Evolutionary conservation across 148 eudicot genomes (phyloP).

Genomic region (Mesembryanthemum crystallinum): DNA sequence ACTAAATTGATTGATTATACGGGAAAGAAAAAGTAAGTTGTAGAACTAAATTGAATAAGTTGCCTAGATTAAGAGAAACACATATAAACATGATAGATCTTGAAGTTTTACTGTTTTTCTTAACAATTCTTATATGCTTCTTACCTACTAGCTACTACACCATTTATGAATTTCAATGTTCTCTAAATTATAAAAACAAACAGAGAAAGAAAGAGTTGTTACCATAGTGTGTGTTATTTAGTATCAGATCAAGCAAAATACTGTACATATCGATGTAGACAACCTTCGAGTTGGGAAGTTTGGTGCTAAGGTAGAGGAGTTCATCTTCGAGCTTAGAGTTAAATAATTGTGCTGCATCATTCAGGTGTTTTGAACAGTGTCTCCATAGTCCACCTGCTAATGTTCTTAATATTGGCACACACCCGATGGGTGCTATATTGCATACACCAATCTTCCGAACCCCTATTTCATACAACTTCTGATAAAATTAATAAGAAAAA

Average conservation of each 20-base stretch:
- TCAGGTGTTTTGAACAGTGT: conserved; percentile 32
- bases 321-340: conserved; percentile 44
- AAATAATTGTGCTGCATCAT: conserved; percentile 42
- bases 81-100: too few species aligned
- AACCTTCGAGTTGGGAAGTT: conserved; percentile 35
- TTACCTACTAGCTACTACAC: too few species aligned
- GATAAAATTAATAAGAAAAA: neutral
- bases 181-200: neutral
- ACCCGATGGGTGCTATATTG: conserved; percentile 56
- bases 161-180: neutral
- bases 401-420: conserved; percentile 58
- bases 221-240: conserved; percentile 49
- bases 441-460: conserved; percentile 52
- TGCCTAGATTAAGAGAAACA: too few species aligned
- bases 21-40: too few species aligned
- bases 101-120: too few species aligned
- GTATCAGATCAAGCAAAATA: conserved; percentile 45
- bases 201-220: neutral
- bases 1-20: too few species aligned
- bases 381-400: conserved; percentile 44
- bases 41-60: too few species aligned
- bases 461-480: conserved; percentile 53
- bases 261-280: conserved; percentile 52
- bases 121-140: too few species aligned
- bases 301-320: conserved; percentile 22